A percentile compares a stretch with the other conserved stretches of the same genome.
Conservation (phyloP, 2,329 filamentous ascomycete species). For the Macrophomina phaseolina region DNA sequence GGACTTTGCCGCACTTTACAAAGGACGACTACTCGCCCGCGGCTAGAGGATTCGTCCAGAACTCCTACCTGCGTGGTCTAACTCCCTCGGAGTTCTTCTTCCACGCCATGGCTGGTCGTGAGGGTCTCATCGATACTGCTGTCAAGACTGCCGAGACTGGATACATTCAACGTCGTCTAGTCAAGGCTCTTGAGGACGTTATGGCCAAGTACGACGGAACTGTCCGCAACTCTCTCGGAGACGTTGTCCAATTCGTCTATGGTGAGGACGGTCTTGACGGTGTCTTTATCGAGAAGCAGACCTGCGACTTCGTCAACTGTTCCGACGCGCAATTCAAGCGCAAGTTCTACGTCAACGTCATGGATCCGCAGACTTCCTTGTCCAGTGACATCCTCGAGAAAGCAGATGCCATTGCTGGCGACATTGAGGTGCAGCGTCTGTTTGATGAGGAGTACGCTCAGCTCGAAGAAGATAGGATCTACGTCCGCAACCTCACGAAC, state of each 20-base stretch:
- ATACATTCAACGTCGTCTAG: constrained; percentile 97
- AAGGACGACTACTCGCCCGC: constrained; percentile 99
- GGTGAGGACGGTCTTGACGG: constrained; percentile 97
- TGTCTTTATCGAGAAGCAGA: constrained; percentile 90
- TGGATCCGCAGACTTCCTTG: constrained; percentile 70
- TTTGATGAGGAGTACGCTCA: constrained; percentile 89
- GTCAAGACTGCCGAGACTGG: constrained; percentile 99
- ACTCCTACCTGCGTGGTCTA: constrained; percentile 94
- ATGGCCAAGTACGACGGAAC: constrained; percentile 98
- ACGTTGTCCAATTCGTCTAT: constrained; percentile 96
- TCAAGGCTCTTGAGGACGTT: constrained; percentile 97
- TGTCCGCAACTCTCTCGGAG: constrained; percentile 93
- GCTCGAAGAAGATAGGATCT: constrained; percentile 73
- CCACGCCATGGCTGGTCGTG: constrained; percentile 99
- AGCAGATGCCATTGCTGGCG: constrained; percentile 83
- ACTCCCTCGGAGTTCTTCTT: constrained; percentile 99
- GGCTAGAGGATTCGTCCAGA: constrained; percentile 96
- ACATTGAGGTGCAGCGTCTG: constrained; percentile 83
- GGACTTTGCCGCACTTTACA: constrained; percentile 95
- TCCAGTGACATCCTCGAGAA: constrained; percentile 78
- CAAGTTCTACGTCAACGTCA: constrained; percentile 85
- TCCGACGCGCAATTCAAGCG: constrained; percentile 78
- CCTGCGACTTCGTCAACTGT: constrained; percentile 82
- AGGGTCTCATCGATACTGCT: constrained; percentile 98
- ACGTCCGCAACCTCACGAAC: constrained; percentile 72